phyloP scores from a whole-genome alignment of 1,139 yeast species.

The Yamadazyma blattariae region DNA sequence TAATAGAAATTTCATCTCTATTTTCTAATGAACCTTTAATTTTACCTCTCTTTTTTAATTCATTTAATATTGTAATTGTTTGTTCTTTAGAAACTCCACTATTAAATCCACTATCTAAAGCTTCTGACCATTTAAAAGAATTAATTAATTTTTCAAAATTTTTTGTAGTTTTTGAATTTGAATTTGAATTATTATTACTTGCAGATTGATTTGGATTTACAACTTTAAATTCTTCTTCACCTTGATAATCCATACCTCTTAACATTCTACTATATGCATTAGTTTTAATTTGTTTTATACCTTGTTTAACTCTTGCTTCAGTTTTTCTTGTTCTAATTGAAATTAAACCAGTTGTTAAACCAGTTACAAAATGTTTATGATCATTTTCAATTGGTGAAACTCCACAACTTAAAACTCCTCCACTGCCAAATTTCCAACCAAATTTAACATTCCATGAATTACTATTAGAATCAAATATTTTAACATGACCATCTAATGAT shows the following conservation, averaged over 20 bases:
- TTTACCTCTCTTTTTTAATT: constrained; percentile 84
- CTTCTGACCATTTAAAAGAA: constrained; percentile 90
- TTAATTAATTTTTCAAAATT: constrained; percentile 81
- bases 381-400: constrained; percentile 68
- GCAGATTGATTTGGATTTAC: constrained; percentile 56
- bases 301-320: constrained; percentile 54
- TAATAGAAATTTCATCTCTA: constrained; percentile 81
- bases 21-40: constrained; percentile 73
- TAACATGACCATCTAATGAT: constrained; percentile 94
- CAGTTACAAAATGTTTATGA: constrained; percentile 90
- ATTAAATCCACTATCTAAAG: constrained; percentile 80
- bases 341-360: constrained; percentile 83
- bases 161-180: constrained; percentile 59
- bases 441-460: constrained; percentile 85
- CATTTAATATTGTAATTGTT: constrained; percentile 77
- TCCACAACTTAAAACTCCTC: constrained; percentile 86
- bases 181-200: constrained; percentile 5
- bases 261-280: constrained; percentile 72
- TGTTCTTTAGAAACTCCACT: constrained; percentile 77
- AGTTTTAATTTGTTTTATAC: constrained; percentile 44
- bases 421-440: constrained; percentile 93
- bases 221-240: constrained; percentile 80
- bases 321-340: constrained; percentile 86
- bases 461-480: constrained; percentile 78
- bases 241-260: constrained; percentile 87